Conservation (phyloP, 768 basidiomycete species). For the Lactifluus volemus region DNA sequence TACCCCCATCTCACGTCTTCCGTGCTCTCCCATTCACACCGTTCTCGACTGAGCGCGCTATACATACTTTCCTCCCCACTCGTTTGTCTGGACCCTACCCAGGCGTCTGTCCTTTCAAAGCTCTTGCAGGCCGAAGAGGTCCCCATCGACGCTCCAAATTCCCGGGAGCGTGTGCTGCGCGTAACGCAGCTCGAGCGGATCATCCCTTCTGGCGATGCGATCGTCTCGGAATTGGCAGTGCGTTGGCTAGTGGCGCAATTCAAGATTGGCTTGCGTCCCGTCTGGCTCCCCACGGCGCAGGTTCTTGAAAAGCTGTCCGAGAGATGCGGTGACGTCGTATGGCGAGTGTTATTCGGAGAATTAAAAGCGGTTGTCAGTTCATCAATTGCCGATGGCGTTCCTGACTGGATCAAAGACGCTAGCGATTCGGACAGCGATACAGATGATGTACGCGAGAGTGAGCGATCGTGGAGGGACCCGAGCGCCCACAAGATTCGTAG, state of each 20-base stretch:
- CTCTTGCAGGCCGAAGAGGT: conserved; percentile 79
- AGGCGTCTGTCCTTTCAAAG: conserved; percentile 47
- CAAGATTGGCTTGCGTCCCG: conserved; percentile 85
- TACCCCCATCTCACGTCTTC: conserved; percentile 45
- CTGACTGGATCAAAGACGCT: conserved; percentile 24
- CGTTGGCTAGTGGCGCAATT: conserved; percentile 80
- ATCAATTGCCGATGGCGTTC: conserved; percentile 13
- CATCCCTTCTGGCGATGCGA: conserved; percentile 44
- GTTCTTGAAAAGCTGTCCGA: conserved; percentile 47
- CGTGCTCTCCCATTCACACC: conserved; percentile 65
- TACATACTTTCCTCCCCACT: conserved; percentile 50
- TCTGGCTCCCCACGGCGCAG: conserved; percentile 77
- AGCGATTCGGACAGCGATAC: conserved; percentile 21
- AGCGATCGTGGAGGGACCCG: conserved; percentile 71
- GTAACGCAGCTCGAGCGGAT: conserved; percentile 64
- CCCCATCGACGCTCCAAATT: conserved; percentile 67
- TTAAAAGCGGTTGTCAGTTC: conserved; percentile 31
- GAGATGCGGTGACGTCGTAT: conserved; percentile 62
- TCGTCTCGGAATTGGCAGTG: conserved; percentile 53
- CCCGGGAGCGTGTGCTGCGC: conserved; percentile 74
- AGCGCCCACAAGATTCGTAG: conserved; percentile 52
- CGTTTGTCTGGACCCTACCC: conserved; percentile 35
- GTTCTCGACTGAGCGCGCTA: conserved; percentile 55
- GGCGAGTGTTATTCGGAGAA: conserved; percentile 62
- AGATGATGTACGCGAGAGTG: conserved; percentile 47